These are phyloP conservation scores for Taphrina confusa DNA, from an alignment of 1,139 yeast genomes.

Conservation along the genomic window DNA sequence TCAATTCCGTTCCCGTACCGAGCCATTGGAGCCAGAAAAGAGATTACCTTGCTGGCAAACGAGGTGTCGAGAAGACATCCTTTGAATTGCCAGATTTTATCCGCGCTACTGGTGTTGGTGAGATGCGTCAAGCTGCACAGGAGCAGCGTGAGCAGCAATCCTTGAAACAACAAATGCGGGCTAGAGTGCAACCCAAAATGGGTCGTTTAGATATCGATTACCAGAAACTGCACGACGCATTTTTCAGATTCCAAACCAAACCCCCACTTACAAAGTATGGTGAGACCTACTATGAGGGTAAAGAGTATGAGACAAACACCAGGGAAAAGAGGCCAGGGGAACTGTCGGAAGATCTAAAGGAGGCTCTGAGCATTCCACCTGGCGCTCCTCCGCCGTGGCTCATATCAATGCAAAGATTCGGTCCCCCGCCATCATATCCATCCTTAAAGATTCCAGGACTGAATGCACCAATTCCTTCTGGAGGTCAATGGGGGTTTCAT, in stretches of 20 bases:
- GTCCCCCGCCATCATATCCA: constrained; percentile 85
- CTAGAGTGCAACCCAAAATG: constrained; percentile 85
- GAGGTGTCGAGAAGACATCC: constrained; percentile 70
- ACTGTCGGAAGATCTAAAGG: constrained; percentile 59
- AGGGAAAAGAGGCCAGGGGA: constrained; percentile 65
- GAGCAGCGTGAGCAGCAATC: constrained; percentile 56
- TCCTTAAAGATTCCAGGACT: constrained; percentile 61
- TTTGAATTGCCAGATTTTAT: constrained; percentile 79
- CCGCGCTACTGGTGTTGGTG: constrained; percentile 79
- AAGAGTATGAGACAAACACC: constrained; percentile 57
- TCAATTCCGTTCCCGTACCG: constrained; percentile 77
- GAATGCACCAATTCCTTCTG: constrained; percentile 50
- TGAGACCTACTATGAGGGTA: constrained; percentile 77
- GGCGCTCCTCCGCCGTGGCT: constrained; percentile 83
- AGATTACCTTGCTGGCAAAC: constrained; percentile 71
- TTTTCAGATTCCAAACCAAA: constrained; percentile 74
- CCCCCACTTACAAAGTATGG: constrained; percentile 72
- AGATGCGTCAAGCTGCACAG: constrained; percentile 64
- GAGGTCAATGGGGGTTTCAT: constrained; percentile 49
- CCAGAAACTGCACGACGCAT: constrained; percentile 78
- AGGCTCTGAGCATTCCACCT: constrained; percentile 69
- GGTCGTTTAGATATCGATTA: constrained; percentile 86
- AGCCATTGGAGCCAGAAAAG: constrained; percentile 79
- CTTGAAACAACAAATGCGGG: constrained; percentile 74
- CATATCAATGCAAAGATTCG: constrained; percentile 64